phyloP scores from a whole-genome alignment of 495 filamentous ascomycete genomes.

The Hypomontagnella submonticulosa region DNA sequence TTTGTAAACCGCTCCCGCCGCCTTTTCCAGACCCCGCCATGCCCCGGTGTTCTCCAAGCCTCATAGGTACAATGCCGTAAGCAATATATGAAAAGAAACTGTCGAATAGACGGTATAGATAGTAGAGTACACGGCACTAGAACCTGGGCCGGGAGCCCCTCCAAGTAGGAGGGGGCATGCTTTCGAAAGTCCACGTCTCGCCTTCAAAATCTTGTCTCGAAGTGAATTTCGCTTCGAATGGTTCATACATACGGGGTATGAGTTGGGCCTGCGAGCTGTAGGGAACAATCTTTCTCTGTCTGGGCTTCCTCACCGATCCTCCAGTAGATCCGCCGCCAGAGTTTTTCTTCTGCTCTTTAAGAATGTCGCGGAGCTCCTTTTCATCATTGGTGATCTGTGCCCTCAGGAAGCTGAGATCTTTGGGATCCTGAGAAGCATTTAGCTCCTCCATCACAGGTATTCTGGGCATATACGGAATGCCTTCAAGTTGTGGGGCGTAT shows the following conservation, averaged over 20 bases:
- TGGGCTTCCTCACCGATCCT: constrained; percentile 24
- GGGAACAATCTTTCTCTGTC: constrained; percentile 37
- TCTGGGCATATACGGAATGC: constrained; percentile 74
- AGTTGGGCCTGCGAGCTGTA: constrained; percentile 46
- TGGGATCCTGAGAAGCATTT: constrained; percentile 41
- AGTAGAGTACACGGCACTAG: constrained; percentile 3
- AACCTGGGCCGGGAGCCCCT: constrained; percentile 2
- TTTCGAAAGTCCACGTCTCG: constrained; percentile 39
- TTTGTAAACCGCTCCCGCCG: constrained; percentile 12
- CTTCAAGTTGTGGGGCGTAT: constrained; percentile 63
- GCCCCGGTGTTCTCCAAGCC: background rate
- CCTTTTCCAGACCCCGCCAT: background rate
- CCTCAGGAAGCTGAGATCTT: constrained; percentile 72
- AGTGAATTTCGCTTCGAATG: constrained; percentile 43
- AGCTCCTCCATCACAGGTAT: constrained; percentile 82
- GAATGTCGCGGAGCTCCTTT: constrained; percentile 76
- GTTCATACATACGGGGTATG: constrained; percentile 43
- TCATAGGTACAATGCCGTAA: constrained; percentile 19
- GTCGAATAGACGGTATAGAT: background rate
- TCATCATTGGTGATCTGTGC: constrained; percentile 86
- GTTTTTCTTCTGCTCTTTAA: constrained; percentile 64
- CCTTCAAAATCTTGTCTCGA: constrained; percentile 13
- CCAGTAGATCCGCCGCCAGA: constrained; percentile 1
- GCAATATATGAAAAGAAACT: constrained; percentile 10
- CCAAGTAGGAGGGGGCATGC: constrained; percentile 25